Evolutionary conservation across 2,329 filamentous ascomycete species (phyloP).

Genomic region (Nemania sp.): DNA sequence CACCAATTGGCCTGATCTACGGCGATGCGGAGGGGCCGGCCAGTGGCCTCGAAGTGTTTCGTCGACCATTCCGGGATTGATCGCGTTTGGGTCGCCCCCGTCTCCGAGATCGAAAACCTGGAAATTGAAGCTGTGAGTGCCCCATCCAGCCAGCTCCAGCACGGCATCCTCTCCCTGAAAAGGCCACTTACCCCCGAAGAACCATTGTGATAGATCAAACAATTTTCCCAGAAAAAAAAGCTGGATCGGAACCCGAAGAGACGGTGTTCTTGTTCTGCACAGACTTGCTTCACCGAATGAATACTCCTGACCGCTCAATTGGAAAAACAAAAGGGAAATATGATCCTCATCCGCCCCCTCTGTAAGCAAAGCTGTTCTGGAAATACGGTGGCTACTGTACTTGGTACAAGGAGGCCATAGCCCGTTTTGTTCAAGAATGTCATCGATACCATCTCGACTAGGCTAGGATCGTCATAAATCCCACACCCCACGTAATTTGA

Average conservation of each 20-base stretch:
- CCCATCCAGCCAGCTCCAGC: background rate
- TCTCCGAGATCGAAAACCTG: conserved; percentile 40
- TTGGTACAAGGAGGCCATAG: conserved; percentile 22
- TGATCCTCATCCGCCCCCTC: conserved; percentile 18
- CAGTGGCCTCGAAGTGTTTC: conserved; percentile 41
- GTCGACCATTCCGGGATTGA: conserved; percentile 42
- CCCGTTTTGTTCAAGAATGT: conserved; percentile 26
- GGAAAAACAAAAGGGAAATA: conserved; percentile 17
- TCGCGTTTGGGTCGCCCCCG: conserved; percentile 30
- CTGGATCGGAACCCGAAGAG: background rate
- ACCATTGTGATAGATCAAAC: conserved; percentile 24
- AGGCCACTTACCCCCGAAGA: conserved; percentile 33
- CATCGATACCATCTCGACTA: conserved; percentile 21
- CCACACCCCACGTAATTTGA: conserved; percentile 31
- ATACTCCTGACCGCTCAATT: conserved; percentile 18
- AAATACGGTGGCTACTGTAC: background rate
- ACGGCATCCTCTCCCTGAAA: background rate
- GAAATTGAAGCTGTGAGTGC: conserved; percentile 14
- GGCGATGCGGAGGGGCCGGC: conserved; percentile 45
- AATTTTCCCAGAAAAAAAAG: background rate
- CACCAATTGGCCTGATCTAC: conserved; percentile 45
- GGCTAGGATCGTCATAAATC: conserved; percentile 31
- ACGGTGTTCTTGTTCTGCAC: background rate
- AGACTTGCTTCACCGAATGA: background rate
- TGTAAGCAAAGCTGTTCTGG: conserved; percentile 26